Percentiles rank a stretch among this genome's conserved stretches.
Conservation (phyloP, 2,329 filamentous ascomycete genomes). For the Fusarium sp. region DNA sequence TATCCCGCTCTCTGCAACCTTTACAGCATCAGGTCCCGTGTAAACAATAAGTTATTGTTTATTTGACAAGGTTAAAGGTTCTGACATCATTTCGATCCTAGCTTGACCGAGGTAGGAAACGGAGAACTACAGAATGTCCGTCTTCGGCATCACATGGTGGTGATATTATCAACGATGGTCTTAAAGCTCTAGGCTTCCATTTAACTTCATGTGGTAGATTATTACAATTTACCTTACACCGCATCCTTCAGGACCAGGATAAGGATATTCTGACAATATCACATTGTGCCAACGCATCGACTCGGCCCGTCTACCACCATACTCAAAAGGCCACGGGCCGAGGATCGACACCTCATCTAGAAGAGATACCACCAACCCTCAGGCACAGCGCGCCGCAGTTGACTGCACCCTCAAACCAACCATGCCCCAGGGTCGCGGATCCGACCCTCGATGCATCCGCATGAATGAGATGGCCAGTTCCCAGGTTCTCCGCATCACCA, state of each 20-base stretch:
- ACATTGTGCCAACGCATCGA: slow-evolving; percentile 39
- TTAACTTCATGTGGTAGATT: slow-evolving; percentile 7
- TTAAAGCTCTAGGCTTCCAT: slow-evolving; percentile 22
- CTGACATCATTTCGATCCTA: slow-evolving; percentile 34
- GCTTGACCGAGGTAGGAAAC: slow-evolving; percentile 13
- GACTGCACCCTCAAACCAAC: background rate
- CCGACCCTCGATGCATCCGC: slow-evolving; percentile 42
- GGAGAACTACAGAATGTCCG: slow-evolving; percentile 5
- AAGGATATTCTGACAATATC: slow-evolving; percentile 22
- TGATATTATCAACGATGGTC: background rate
- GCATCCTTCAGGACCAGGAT: background rate
- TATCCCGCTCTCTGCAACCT: slow-evolving; percentile 4
- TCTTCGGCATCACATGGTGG: slow-evolving; percentile 30
- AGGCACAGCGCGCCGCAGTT: slow-evolving; percentile 17
- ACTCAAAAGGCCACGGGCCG: slow-evolving; percentile 26
- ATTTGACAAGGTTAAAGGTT: slow-evolving; percentile 9
- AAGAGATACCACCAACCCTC: slow-evolving; percentile 27
- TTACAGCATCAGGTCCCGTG: slow-evolving; percentile 22
- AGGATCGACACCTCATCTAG: slow-evolving; percentile 35
- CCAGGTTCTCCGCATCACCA: slow-evolving; percentile 48
- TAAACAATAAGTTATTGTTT: slow-evolving; percentile 2
- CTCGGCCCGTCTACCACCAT: slow-evolving; percentile 29
- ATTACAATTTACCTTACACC: slow-evolving; percentile 10
- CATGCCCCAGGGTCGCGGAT: slow-evolving; percentile 35
- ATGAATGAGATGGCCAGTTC: slow-evolving; percentile 35